Percentiles rank a stretch among this genome's conserved stretches.
Evolutionary conservation across 176 grass and related monocot genomes (phyloP).

Genomic region (Bolboschoenus planiculmis): DNA sequence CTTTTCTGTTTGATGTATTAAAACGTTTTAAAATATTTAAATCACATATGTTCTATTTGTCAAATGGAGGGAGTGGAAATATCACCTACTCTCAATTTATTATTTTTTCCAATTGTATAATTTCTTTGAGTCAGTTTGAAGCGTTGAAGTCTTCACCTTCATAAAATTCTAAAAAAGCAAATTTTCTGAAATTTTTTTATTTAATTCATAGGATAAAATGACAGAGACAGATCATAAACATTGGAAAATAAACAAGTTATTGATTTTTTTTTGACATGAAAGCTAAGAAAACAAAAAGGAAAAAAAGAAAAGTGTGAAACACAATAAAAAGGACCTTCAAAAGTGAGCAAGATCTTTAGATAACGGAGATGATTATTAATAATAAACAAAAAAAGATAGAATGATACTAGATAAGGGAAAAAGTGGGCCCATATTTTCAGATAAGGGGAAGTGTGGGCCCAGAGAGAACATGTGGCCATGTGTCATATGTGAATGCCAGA

Average conservation of each 20-base stretch:
- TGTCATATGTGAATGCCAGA: neutral
- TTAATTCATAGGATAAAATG: neutral
- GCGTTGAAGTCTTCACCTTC: neutral
- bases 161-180: no score
- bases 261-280: conserved; percentile 1
- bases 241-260: neutral
- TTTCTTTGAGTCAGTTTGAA: neutral
- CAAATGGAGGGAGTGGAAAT: no score
- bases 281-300: neutral
- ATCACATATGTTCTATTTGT: no score
- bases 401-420: neutral
- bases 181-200: neutral
- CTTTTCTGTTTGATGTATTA: no score
- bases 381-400: neutral
- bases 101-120: neutral
- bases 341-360: neutral
- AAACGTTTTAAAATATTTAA: no score
- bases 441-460: neutral
- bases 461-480: neutral
- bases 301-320: neutral
- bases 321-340: neutral
- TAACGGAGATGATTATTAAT: neutral
- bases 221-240: neutral
- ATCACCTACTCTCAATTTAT: neutral
- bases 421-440: neutral